Evolutionary conservation across 495 filamentous ascomycete genomes (phyloP).

Genomic region (Lophiostoma macrostomum): DNA sequence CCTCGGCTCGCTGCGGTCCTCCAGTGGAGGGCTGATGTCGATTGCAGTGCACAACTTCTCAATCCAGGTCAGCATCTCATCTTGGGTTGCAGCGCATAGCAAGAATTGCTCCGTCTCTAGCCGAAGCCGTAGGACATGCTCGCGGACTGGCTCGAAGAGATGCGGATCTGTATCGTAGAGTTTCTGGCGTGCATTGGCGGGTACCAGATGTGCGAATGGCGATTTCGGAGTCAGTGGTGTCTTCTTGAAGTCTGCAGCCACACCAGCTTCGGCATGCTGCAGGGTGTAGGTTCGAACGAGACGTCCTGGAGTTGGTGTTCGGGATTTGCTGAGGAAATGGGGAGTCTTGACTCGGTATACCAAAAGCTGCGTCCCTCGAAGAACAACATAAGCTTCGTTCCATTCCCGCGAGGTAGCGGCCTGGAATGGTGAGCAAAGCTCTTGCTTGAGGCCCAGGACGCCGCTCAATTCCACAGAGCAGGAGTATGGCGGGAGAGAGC

Average conservation of each 20-base stretch:
- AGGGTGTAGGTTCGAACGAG: conserved; percentile 58
- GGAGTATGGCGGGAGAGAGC: conserved; percentile 48
- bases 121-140: conserved; percentile 60
- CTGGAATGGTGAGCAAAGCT: conserved; percentile 56
- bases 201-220: conserved; percentile 37
- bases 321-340: conserved; percentile 40
- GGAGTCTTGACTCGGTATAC: conserved; percentile 54
- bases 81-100: conserved; percentile 52
- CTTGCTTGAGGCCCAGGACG: conserved; percentile 55
- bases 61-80: conserved; percentile 56
- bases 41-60: conserved; percentile 52
- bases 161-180: conserved; percentile 39
- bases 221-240: conserved; percentile 38
- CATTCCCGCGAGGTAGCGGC: conserved; percentile 52
- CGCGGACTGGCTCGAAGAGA: conserved; percentile 40
- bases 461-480: conserved; percentile 53
- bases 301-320: conserved; percentile 35
- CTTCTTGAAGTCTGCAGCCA: conserved; percentile 62
- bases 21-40: conserved; percentile 52
- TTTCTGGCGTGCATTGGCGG: conserved; percentile 29
- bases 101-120: conserved; percentile 64
- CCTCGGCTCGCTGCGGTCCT: conserved; percentile 53
- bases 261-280: conserved; percentile 63
- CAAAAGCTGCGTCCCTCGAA: conserved; percentile 59
- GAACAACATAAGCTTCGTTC: conserved; percentile 54